These are phyloP conservation scores for Apiospora kogelbergensis DNA, from an alignment of 2,329 filamentous ascomycete species.

Conservation along the genomic window DNA sequence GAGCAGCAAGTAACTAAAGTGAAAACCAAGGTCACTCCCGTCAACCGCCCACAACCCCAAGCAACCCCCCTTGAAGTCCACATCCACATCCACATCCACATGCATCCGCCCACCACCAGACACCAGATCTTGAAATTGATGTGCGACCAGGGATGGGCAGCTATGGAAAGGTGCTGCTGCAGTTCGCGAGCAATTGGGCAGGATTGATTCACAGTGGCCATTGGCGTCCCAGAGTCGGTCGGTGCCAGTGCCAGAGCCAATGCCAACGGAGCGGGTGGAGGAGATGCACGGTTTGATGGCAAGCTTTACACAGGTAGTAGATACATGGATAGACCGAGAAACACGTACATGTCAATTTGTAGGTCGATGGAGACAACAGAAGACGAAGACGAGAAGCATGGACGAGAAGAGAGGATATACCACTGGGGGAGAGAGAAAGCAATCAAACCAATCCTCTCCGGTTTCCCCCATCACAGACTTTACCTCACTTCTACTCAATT, in stretches of 20 bases:
- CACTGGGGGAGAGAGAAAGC: background rate
- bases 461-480: conserved; percentile 1
- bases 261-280: background rate
- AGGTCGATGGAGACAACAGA: background rate
- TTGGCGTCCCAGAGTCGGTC: background rate
- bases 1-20: background rate
- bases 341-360: no score
- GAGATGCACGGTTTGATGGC: conserved; percentile 2
- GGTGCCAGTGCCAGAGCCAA: background rate
- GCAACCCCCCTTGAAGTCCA: background rate
- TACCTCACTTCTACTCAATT: background rate
- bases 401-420: background rate
- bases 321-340: background rate
- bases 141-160: conserved; percentile 6
- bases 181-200: conserved; percentile 2
- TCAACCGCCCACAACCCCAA: background rate
- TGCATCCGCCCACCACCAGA: conserved; percentile 7
- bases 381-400: conserved; percentile 2
- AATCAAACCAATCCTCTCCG: conserved; percentile 1
- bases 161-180: conserved; percentile 2
- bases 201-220: background rate
- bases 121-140: conserved; percentile 8
- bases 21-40: conserved; percentile 4
- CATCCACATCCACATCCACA: conserved; percentile 1
- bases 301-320: background rate